Conservation (phyloP, 2,329 filamentous ascomycete genomes). For the Alternaria conjuncta region DNA sequence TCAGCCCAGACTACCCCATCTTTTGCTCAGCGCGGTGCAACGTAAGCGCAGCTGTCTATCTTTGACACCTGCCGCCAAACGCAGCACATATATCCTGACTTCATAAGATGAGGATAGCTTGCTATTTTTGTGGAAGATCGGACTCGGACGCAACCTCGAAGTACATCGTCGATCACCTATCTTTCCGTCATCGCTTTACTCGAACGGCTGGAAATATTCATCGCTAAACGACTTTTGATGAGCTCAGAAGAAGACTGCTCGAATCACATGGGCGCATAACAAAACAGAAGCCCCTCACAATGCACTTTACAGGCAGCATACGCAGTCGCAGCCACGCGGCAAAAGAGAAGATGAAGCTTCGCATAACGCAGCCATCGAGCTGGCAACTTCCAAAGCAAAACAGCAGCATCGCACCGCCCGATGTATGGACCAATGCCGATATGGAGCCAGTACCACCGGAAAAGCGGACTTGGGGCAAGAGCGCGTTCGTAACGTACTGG, state of each 20-base stretch:
- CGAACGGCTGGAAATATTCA: neutral
- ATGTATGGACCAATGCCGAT: conserved; percentile 53
- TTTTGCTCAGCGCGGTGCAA: neutral
- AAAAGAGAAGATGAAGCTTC: conserved; percentile 3
- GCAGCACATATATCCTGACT: neutral
- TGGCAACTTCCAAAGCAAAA: conserved; percentile 27
- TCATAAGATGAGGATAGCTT: neutral
- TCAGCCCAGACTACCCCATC: neutral
- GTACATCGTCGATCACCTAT: neutral
- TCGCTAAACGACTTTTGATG: neutral
- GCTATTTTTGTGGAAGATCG: neutral
- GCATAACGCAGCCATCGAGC: conserved; percentile 10
- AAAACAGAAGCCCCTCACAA: neutral
- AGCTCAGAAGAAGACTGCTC: neutral
- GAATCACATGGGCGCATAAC: neutral
- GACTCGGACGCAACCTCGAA: neutral
- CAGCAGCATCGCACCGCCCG: conserved; percentile 18
- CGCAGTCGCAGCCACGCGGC: conserved; percentile 4
- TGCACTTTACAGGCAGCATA: neutral
- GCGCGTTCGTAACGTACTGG: conserved; percentile 55
- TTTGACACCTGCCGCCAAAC: neutral
- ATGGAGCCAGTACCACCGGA: conserved; percentile 55
- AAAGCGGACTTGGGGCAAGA: conserved; percentile 54
- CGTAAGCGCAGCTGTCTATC: neutral
- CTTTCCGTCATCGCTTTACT: neutral